A percentile compares a stretch with the other conserved stretches of the same genome.
Conservation (phyloP, 345 rosid genomes). For the Eutrema yunnanense region DNA sequence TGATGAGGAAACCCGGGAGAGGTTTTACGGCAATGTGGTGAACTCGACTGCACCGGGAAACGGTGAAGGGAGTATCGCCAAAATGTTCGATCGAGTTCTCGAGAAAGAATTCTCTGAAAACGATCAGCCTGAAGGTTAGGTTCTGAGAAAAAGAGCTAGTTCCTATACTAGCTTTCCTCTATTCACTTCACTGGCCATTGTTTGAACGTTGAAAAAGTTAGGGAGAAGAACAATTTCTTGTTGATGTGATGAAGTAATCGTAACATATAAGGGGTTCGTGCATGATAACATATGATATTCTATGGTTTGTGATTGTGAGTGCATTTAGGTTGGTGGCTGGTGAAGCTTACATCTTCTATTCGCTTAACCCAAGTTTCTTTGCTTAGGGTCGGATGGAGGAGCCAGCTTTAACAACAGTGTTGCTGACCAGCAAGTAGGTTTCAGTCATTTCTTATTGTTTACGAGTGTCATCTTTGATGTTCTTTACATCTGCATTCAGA, state of each 20-base stretch:
- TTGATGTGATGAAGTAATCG: not conserved
- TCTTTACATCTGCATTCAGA: not conserved
- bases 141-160: not conserved
- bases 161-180: not conserved
- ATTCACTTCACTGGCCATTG: not conserved
- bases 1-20: constrained; percentile 72
- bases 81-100: constrained; percentile 91
- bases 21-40: constrained; percentile 82
- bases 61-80: constrained; percentile 75
- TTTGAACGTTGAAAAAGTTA: not conserved
- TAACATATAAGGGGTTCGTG: not conserved
- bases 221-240: not conserved
- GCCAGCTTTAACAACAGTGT: constrained; percentile 93
- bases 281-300: too few species aligned
- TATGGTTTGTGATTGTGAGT: not conserved
- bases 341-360: constrained; percentile 7
- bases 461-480: not conserved
- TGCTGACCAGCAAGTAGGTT: constrained; percentile 87
- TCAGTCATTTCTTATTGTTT: constrained; percentile 1
- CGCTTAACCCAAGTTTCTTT: not conserved
- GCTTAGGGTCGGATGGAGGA: constrained; percentile 59
- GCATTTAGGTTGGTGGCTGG: not conserved
- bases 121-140: constrained; percentile 82
- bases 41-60: constrained; percentile 62
- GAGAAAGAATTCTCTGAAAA: constrained; percentile 92